A percentile compares a stretch with the other conserved stretches of the same genome.
Conservation (phyloP, 805 yeast species). For the Hanseniaspora valbyensis region DNA sequence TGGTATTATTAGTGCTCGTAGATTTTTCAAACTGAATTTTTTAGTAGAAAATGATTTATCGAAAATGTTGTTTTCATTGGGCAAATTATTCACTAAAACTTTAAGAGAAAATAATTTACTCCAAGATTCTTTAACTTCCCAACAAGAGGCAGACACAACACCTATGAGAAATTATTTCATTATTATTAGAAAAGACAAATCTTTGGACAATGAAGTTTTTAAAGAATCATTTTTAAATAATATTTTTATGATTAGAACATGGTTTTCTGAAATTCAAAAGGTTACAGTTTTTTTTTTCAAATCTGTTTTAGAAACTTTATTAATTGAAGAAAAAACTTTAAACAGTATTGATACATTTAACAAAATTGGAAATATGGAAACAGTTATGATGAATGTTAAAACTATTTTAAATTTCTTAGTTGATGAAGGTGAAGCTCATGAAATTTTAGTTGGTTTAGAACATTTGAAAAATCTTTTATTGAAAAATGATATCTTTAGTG, state of each 20-base stretch:
- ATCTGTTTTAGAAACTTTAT: conserved; percentile 36
- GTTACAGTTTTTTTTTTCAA: conserved; percentile 34
- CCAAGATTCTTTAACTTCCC: neutral
- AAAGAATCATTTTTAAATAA: conserved; percentile 11
- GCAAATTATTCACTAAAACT: conserved; percentile 33
- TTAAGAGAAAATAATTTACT: conserved; percentile 1
- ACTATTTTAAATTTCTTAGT: conserved; percentile 22
- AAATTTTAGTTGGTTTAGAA: neutral
- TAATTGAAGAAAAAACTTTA: conserved; percentile 31
- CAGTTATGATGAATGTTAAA: conserved; percentile 25
- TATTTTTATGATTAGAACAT: conserved; percentile 35
- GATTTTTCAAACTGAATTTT: neutral
- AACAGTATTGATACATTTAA: conserved; percentile 30
- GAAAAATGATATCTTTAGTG: conserved; percentile 6
- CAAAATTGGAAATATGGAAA: conserved; percentile 35
- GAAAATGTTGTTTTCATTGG: conserved; percentile 45
- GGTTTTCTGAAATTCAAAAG: conserved; percentile 40
- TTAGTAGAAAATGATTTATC: conserved; percentile 23
- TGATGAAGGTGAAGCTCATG: conserved; percentile 19
- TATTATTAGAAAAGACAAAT: neutral
- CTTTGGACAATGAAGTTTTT: neutral
- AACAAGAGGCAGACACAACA: conserved; percentile 6
- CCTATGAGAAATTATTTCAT: neutral
- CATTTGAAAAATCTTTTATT: neutral
- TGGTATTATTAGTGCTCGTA: neutral